These are phyloP conservation scores for Fimicolochytrium jonesii DNA, from an alignment of 192 early-diverging fungal species.

Conservation along the genomic window DNA sequence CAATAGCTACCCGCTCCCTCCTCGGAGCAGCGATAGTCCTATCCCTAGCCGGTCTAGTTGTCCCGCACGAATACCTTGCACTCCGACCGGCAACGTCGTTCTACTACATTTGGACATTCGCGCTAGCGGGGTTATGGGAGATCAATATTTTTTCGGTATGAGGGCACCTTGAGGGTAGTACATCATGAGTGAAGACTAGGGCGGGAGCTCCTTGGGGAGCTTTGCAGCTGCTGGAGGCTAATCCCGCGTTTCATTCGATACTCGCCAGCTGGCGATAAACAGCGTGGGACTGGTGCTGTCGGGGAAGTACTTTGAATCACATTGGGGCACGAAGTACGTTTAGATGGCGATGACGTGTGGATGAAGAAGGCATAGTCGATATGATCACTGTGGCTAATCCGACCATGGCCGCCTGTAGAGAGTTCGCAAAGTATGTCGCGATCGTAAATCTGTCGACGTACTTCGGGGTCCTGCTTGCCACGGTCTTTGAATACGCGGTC, in stretches of 20 bases:
- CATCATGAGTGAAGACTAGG: too few species aligned
- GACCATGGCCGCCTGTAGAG: constrained; percentile 30
- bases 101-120: constrained; percentile 51
- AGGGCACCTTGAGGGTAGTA: too few species aligned
- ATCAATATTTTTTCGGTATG: constrained; percentile 44
- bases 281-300: constrained; percentile 37
- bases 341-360: too few species aligned
- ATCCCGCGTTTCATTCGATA: background rate
- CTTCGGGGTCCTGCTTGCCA: constrained; percentile 51
- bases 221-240: background rate
- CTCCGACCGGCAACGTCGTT: constrained; percentile 20
- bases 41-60: constrained; percentile 3
- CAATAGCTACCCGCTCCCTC: constrained; percentile 9
- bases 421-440: constrained; percentile 65
- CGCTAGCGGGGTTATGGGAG: constrained; percentile 57
- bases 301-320: constrained; percentile 79
- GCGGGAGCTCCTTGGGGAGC: too few species aligned
- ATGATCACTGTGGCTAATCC: too few species aligned
- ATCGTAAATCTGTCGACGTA: constrained; percentile 51
- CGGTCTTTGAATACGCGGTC: constrained; percentile 54
- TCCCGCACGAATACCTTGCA: constrained; percentile 8
- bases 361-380: too few species aligned
- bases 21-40: constrained; percentile 1
- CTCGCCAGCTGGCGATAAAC: constrained; percentile 41
- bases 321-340: constrained; percentile 65